Base-by-base conservation (phyloP, 768 basidiomycete genomes). In the Boletus barrowsii region DNA sequence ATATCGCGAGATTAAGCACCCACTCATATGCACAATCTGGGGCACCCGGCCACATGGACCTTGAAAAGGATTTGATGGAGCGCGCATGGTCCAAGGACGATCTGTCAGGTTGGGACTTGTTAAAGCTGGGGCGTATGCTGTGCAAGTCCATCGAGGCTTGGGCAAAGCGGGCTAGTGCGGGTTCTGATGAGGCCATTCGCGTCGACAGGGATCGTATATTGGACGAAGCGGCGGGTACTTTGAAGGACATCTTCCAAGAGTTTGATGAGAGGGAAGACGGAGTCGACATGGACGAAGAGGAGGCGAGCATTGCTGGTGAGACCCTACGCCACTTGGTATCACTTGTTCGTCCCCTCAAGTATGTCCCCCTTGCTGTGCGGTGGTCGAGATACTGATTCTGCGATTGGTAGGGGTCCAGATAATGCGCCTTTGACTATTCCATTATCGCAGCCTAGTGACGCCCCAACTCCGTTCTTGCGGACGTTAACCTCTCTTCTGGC, bases 231-330 rank as follows among this genome's bases (percentile, higher is more conserved):
- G 83, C 87, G 2, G 83, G 84, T 0, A 79, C 87, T 7, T 61
- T 88, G 55, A 86, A 83, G 64, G 90, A 91, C 57, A 77, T 89
- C 5, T 77, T 89, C 14, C 84, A 87, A 60, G 87, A 89, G 58
- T 76, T 86, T 45, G 87, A 90, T 56, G 79, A 81, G 20, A 75
- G 81, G 51, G 84, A 84, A 11, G 87, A 90, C 36, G 79, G 67
- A 3, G 61, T 67, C 11, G 65, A 67, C 49, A 66, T 87, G 61
- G 86, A 87, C 49, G 83, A 87, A 54, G 86, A 88, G 59, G 89
- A 89, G 62, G 82, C 84, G 13, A 73, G 66, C 40, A 80, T 84
- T 29, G 75, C 89, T 10, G 87, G 87, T 0, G 77, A 82, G 60
- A 83, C 82, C 2, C 65, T 91, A 43, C 75, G 72, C 41, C 77